A percentile compares a stretch with the other conserved stretches of the same genome.
These are phyloP conservation scores for Debaryomyces subglobosus DNA, from an alignment of 1,139 yeast genomes.

Conservation along the genomic window DNA sequence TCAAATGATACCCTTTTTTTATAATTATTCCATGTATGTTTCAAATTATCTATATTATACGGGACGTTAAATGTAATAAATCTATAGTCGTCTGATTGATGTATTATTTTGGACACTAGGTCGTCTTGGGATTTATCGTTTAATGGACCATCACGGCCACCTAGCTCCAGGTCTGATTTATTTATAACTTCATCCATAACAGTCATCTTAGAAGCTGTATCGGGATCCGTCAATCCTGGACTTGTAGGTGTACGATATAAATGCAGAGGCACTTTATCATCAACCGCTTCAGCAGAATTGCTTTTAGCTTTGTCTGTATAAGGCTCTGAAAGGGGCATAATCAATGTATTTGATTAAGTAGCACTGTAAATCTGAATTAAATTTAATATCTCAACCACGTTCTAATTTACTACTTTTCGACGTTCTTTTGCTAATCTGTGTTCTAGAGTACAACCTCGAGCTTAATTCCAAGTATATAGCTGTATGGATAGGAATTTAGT, in stretches of 20 bases:
- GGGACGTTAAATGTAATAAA: conserved; percentile 22
- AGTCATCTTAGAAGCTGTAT: not conserved
- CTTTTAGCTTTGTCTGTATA: not conserved
- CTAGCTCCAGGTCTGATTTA: not conserved
- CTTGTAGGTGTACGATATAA: conserved; percentile 3
- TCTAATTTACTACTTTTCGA: not conserved
- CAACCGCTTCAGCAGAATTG: not conserved
- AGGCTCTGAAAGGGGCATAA: not conserved
- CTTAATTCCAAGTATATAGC: not conserved
- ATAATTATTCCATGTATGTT: conserved; percentile 16
- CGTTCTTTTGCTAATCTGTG: not conserved
- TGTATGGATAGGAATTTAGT: not conserved
- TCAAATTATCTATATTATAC: conserved; percentile 12
- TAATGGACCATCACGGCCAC: not conserved
- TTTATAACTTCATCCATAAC: not conserved
- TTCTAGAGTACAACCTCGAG: not conserved
- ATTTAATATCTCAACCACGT: not conserved
- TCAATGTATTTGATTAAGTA: not conserved
- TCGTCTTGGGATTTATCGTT: conserved; percentile 18
- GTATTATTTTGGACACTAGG: conserved; percentile 24
- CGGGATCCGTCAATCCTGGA: not conserved
- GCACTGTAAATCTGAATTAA: not conserved
- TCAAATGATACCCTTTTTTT: conserved; percentile 27
- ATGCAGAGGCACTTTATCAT: not conserved
- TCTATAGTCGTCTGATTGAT: conserved; percentile 26